These are phyloP conservation scores for Macrolepiota fuliginosa DNA, from an alignment of 768 basidiomycete genomes.

Conservation along the genomic window DNA sequence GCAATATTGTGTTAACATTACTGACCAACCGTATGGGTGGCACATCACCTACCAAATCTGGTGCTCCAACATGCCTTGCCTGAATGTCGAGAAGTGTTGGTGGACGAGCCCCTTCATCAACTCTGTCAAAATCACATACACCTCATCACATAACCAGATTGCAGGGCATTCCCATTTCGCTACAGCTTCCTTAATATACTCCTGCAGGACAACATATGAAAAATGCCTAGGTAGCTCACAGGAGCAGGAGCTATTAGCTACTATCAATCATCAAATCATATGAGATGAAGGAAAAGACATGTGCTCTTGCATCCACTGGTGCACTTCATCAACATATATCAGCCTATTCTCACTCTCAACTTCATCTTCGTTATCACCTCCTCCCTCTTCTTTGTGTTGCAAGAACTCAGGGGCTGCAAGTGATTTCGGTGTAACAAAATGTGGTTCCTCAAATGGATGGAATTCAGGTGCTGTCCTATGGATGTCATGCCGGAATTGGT, in stretches of 20 bases:
- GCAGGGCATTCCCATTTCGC: slow-evolving; percentile 50
- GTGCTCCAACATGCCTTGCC: slow-evolving; percentile 50
- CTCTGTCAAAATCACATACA: slow-evolving; percentile 33
- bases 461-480: slow-evolving; percentile 57
- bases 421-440: no score
- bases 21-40: neutral
- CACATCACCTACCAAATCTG: slow-evolving; percentile 33
- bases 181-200: slow-evolving; percentile 45
- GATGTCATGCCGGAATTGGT: slow-evolving; percentile 46
- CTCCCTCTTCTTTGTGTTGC: slow-evolving; percentile 16
- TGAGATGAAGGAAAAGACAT: neutral
- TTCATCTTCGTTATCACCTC: slow-evolving; percentile 11
- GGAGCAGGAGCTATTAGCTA: slow-evolving; percentile 64
- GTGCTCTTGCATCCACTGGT: slow-evolving; percentile 19
- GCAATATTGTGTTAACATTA: neutral
- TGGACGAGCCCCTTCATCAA: slow-evolving; percentile 43
- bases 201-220: slow-evolving; percentile 57
- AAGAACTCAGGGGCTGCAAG: slow-evolving; percentile 21
- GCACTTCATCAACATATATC: slow-evolving; percentile 26
- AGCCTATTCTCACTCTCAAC: neutral
- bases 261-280: slow-evolving; percentile 23
- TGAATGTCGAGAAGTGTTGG: slow-evolving; percentile 48
- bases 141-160: slow-evolving; percentile 36
- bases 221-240: slow-evolving; percentile 69
- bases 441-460: slow-evolving; percentile 42